Evolutionary conservation across 768 basidiomycete genomes (phyloP).

Genomic region (Phylloporus scabripes): DNA sequence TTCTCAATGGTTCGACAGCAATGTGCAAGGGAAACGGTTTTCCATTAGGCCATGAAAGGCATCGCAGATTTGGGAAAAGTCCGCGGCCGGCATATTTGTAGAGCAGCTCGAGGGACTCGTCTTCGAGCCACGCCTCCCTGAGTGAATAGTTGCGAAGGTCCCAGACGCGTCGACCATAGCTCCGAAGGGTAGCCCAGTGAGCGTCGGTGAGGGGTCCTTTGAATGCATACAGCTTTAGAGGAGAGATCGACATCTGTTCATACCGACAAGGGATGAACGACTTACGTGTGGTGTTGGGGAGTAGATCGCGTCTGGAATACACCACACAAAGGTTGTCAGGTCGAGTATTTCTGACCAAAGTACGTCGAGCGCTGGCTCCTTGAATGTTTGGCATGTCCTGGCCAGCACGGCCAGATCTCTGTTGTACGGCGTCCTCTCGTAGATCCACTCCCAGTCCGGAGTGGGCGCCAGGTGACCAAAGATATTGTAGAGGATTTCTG

Average conservation of each 20-base stretch:
- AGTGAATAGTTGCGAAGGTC: conserved; percentile 1
- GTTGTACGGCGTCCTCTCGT: background rate
- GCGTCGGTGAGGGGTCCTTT: conserved; percentile 1
- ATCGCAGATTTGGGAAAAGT: conserved; percentile 4
- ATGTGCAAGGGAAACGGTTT: background rate
- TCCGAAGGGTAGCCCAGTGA: background rate
- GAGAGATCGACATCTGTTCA: background rate
- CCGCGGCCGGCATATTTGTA: background rate
- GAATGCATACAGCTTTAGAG: background rate
- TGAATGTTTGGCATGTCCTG: conserved; percentile 3
- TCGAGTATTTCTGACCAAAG: conserved; percentile 6
- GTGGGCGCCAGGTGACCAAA: background rate
- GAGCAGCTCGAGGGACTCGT: background rate
- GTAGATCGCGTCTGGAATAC: background rate
- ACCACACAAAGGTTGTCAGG: background rate
- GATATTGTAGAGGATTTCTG: conserved; percentile 4
- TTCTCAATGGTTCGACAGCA: background rate
- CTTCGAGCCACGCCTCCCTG: background rate
- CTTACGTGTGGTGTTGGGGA: background rate
- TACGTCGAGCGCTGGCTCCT: conserved; percentile 9
- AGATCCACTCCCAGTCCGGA: background rate
- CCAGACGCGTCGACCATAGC: conserved; percentile 2
- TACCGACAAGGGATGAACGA: background rate
- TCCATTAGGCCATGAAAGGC: background rate
- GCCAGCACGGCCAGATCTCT: conserved; percentile 1